phyloP scores from a whole-genome alignment of 495 filamentous ascomycete genomes.

The Tuber melanosporum region DNA sequence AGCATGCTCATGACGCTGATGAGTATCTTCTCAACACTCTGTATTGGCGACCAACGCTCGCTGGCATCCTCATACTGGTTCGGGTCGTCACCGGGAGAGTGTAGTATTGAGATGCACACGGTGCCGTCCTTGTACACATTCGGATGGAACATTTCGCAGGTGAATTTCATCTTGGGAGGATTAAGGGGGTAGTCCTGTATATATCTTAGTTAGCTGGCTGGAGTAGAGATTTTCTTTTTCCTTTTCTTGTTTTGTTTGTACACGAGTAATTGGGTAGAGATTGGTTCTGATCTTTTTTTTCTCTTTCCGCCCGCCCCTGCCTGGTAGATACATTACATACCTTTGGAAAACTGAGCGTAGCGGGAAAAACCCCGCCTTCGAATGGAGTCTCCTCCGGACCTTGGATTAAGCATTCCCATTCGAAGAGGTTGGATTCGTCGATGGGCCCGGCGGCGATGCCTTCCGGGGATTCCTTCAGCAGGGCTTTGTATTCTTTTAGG shows the following conservation, averaged over 20 bases:
- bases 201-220: neutral
- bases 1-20: constrained; percentile 91
- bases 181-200: constrained; percentile 72
- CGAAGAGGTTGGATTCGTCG: constrained; percentile 87
- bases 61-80: constrained; percentile 89
- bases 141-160: constrained; percentile 83
- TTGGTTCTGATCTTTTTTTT: neutral
- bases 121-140: constrained; percentile 88
- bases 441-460: constrained; percentile 94
- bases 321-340: constrained; percentile 39
- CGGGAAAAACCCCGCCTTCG: constrained; percentile 89
- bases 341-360: constrained; percentile 90
- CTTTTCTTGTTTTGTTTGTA: neutral
- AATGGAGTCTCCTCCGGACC: constrained; percentile 94
- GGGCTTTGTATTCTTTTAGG: constrained; percentile 90
- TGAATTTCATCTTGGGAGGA: constrained; percentile 88
- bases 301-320: neutral
- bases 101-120: constrained; percentile 95
- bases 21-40: constrained; percentile 91
- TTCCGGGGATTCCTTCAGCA: constrained; percentile 76
- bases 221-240: neutral
- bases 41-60: constrained; percentile 95
- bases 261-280: neutral
- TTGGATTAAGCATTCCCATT: constrained; percentile 95
- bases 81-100: constrained; percentile 91